Base-by-base conservation (phyloP, 768 basidiomycete genomes). In the Auriscalpium orientale region DNA sequence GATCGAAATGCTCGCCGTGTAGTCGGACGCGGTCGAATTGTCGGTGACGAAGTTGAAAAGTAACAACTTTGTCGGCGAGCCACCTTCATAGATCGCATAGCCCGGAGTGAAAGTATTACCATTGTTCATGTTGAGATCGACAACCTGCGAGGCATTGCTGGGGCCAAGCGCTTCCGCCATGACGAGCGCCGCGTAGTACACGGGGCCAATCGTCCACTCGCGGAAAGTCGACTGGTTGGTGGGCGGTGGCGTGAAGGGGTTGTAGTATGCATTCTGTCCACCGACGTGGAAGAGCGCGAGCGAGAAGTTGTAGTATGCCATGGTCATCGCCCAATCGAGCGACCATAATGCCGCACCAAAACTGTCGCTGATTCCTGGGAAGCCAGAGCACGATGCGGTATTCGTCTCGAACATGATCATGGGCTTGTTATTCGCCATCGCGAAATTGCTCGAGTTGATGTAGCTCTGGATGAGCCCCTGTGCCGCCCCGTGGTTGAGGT, bases 41-140 rank as follows among this genome's bases (percentile, higher is more conserved):
- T 90, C 88, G 28, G 77, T 74, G 45, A 89, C 74, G 63, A 79
- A 91, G 68, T 92, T 93, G 72, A 91, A 79, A 51, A 92, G 64
- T 8, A 81, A 84, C 1, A 89, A 75, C 45, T 84, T 78, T 9
- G 76, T 75, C 4, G 85, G 79, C 4, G 67, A 72, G 16, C 81
- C 81, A 56, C 85, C 77, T 66, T 92, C 87, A 65, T 91, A 91
- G 53, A 92, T 79, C 7, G 79, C 86, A 65, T 90, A 65, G 51
- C 79, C 75, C 56, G 89, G 85, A 6, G 84, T 86, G 59, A 71
- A 80, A 13, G 75, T 71, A 61, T 72, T 79, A n/a, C 69, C 76
- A 46, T 63, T 64, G 61, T 79, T 81, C 48, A 76, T 74, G n/a
- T 67, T 66, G 35, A 89, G 74, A 68, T 92, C 90, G 36, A 87